Conservation (phyloP, 140 eudicot species). For the Cichorium intybus region DNA sequence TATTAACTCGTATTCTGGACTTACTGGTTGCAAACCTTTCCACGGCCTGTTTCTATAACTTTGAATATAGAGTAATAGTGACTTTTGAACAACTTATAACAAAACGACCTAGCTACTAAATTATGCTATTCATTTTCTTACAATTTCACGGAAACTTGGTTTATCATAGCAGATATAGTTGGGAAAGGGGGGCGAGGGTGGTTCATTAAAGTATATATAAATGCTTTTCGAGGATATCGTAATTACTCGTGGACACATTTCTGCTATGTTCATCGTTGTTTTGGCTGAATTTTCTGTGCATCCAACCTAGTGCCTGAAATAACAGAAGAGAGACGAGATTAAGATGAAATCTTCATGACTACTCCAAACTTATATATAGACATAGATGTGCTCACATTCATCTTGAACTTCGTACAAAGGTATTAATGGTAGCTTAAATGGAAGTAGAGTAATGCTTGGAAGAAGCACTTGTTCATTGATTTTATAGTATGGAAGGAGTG, state of each 20-base stretch:
- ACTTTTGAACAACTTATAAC: background rate
- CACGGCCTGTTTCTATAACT: background rate
- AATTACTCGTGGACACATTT: constrained; percentile 43
- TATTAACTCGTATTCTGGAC: too few relatives aligned
- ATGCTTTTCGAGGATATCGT: background rate
- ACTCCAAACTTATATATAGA: constrained; percentile 2
- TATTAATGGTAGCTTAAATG: constrained; percentile 13
- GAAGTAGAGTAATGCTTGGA: constrained; percentile 10
- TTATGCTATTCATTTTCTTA: background rate
- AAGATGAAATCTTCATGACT: background rate
- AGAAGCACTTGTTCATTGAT: background rate
- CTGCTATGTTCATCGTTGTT: constrained; percentile 40
- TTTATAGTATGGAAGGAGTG: background rate
- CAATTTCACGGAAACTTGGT: background rate
- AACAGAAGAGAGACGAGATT: constrained; percentile 18
- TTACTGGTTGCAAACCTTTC: background rate
- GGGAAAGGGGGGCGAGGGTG: background rate
- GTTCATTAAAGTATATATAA: background rate
- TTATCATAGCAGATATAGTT: background rate
- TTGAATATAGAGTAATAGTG: background rate
- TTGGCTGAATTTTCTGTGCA: constrained; percentile 51
- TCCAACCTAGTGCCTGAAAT: constrained; percentile 75
- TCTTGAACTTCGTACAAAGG: constrained; percentile 36
- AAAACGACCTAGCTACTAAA: background rate
- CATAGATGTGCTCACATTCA: constrained; percentile 57